Base-by-base conservation (phyloP, 352 stramenopile species). In the Pythium catenulatum region DNA sequence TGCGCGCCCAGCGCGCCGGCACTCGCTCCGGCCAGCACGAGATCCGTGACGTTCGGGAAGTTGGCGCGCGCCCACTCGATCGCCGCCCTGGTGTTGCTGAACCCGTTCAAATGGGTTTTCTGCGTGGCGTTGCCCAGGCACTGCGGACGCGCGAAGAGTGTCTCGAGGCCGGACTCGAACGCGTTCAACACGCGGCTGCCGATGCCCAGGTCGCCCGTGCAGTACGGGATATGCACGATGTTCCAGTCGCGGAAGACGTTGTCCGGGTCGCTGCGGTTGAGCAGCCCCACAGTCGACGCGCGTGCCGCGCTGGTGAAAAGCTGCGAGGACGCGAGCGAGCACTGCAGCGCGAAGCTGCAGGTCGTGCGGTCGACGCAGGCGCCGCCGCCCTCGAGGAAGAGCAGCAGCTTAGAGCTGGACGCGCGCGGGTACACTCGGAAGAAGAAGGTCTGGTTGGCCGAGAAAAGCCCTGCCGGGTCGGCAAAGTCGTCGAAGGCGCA, bases 241-340 rank as follows among this genome's bases (percentile, higher is more conserved):
- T 96, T 96, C 87, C 92, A 96, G 83, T 96, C 92, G 59, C 93
- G 92, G 76, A 96, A 95, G 36, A 92, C 66, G 85, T 96, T 96
- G 7, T 91, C 39, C 27, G 92, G 80, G 85, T 95, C 88, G 14
- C 86, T 90, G 30, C 83, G 83, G 83, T 96, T 94, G 34, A 96
- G 79, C 25, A 96, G 75, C 1, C 92, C 93, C 1, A 65, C 84
- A 82, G 86, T 95, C 30, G 83, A 37, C 5, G 92, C 70, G 34
- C n/a, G n/a, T n/a, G n/a, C n/a, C n/a, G n/a, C n/a, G n/a, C n/a
- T n/a, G n/a, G n/a, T n/a, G n/a, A n/a, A n/a, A n/a, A n/a, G n/a
- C n/a, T n/a, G n/a, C n/a, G n/a, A n/a, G n/a, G n/a, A n/a, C n/a
- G n/a, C n/a, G 27, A 92, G 81, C 58, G 92, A 89, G 79, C 93